Evolutionary conservation across 768 basidiomycete species (phyloP).

Genomic region (Rhizopogon vesiculosus): DNA sequence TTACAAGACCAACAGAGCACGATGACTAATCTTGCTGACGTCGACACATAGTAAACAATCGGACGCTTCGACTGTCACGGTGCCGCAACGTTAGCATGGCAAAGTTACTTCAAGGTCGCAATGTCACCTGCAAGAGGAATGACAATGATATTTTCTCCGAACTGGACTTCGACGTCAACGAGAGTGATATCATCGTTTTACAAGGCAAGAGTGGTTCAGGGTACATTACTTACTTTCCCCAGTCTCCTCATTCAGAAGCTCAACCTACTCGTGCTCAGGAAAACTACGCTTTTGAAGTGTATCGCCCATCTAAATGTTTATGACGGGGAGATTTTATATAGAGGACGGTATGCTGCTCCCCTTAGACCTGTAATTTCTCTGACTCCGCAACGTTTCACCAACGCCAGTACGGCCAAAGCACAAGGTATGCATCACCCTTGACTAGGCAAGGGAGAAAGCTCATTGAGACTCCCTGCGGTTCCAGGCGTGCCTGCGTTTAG

Average conservation of each 20-base stretch:
- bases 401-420: conserved; percentile 42
- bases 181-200: conserved; percentile 75
- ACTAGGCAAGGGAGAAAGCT: conserved; percentile 3
- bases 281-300: conserved; percentile 80
- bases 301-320: conserved; percentile 76
- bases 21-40: background rate
- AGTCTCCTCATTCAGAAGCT: background rate
- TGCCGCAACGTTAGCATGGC: conserved; percentile 7
- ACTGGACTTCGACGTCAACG: conserved; percentile 56
- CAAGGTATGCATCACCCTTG: conserved; percentile 32
- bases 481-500: conserved; percentile 75
- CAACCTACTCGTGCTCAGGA: conserved; percentile 24
- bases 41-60: background rate
- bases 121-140: conserved; percentile 44
- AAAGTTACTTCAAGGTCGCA: conserved; percentile 46
- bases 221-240: conserved; percentile 23
- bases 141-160: conserved; percentile 53
- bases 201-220: conserved; percentile 80
- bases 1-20: background rate
- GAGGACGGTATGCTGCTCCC: conserved; percentile 52
- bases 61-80: background rate
- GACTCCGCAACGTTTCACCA: background rate
- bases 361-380: background rate
- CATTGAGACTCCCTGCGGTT: background rate
- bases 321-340: conserved; percentile 56